Conservation (phyloP, 208 protist genomes). For the Tritrichomonas musculus region DNA sequence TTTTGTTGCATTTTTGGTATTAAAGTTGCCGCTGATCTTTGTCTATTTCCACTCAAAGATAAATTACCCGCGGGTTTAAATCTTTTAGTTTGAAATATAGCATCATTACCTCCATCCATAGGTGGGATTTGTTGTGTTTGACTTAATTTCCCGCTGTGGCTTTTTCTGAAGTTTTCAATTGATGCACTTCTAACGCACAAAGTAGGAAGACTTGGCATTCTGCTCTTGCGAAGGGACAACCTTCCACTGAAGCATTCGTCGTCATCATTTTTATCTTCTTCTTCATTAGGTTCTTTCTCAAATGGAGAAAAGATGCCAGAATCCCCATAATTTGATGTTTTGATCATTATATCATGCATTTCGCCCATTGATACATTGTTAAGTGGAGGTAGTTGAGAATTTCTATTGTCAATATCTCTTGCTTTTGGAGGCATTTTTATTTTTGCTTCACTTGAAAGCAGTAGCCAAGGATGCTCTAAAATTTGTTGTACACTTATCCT, state of each 20-base stretch:
- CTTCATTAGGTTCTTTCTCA: background rate
- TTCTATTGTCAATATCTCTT: background rate
- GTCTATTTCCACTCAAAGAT: too few species aligned
- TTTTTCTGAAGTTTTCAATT: background rate
- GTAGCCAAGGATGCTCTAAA: background rate
- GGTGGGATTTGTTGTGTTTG: too few species aligned
- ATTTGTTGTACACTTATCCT: background rate
- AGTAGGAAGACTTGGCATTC: background rate
- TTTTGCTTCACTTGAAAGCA: background rate
- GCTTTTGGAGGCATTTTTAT: background rate
- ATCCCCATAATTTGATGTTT: background rate
- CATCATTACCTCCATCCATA: too few species aligned
- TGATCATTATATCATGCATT: background rate
- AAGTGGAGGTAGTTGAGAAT: background rate
- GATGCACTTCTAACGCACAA: background rate
- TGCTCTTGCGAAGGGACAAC: too few species aligned
- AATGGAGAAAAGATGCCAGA: background rate
- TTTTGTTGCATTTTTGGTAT: too few species aligned
- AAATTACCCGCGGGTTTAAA: too few species aligned
- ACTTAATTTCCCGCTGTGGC: too few species aligned
- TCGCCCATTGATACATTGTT: background rate
- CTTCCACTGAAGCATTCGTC: background rate
- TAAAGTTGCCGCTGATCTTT: too few species aligned
- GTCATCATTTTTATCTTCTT: background rate
- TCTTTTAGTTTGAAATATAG: too few species aligned